Evolutionary conservation across 768 basidiomycete species (phyloP).

Genomic region (Obba rivulosa): DNA sequence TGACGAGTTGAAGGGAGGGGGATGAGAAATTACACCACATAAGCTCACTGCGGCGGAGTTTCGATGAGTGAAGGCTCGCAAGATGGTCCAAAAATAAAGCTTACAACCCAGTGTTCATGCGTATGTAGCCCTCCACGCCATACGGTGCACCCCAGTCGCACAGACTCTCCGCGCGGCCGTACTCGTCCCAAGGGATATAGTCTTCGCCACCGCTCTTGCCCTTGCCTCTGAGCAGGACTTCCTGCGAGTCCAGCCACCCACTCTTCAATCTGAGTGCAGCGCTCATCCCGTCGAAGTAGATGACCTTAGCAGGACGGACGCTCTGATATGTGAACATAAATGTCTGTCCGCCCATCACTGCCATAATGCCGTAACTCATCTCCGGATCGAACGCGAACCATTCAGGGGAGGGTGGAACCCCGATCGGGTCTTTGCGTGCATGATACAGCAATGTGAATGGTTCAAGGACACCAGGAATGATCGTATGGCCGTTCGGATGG

Average conservation of each 20-base stretch:
- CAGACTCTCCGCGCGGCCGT: neutral
- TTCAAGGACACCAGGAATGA: constrained; percentile 2
- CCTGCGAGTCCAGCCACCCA: constrained; percentile 5
- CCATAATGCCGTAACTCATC: constrained; percentile 10
- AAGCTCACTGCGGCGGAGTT: constrained; percentile 1
- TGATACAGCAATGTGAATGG: constrained; percentile 6
- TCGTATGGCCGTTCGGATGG: constrained; percentile 4
- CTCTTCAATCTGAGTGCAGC: neutral
- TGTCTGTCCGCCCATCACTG: neutral
- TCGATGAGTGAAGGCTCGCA: too few species aligned
- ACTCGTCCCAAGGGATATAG: neutral
- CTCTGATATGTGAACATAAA: constrained; percentile 3
- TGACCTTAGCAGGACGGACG: constrained; percentile 1
- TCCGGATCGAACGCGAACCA: constrained; percentile 8
- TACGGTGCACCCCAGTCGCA: constrained; percentile 1
- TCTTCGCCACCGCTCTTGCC: neutral
- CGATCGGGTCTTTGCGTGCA: constrained; percentile 1
- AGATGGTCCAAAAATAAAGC: neutral
- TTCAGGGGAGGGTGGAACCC: neutral
- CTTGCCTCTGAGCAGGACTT: neutral
- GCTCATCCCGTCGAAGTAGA: constrained; percentile 8
- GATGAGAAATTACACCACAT: constrained; percentile 8
- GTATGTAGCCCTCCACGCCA: constrained; percentile 5
- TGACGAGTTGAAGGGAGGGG: constrained; percentile 4
- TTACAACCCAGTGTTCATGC: constrained; percentile 8